Percentiles rank a stretch among this genome's conserved stretches.
Conservation (phyloP, 352 stramenopile genomes). For the Saprolegnia diclina region DNA sequence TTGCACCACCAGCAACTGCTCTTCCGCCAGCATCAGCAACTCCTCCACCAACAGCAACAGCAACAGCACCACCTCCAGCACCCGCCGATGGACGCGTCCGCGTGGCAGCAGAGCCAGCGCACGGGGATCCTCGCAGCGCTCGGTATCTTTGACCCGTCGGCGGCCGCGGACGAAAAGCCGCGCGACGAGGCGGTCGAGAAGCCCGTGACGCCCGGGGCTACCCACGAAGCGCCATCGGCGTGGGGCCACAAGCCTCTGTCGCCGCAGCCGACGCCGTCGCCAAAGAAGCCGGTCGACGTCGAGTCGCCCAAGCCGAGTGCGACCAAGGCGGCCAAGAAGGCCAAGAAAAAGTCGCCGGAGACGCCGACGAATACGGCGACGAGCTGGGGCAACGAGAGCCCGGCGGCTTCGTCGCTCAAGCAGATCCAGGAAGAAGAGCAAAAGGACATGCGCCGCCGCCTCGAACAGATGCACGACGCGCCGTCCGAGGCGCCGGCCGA, state of each 20-base stretch:
- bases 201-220: background rate
- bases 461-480: constrained; percentile 44
- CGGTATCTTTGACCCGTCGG: constrained; percentile 44
- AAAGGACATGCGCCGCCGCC: constrained; percentile 33
- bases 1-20: constrained; percentile 51
- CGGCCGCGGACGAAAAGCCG: background rate
- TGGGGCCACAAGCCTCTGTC: background rate
- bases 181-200: background rate
- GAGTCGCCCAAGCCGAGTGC: constrained; percentile 7
- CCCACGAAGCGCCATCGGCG: background rate
- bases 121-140: constrained; percentile 57
- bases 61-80: background rate
- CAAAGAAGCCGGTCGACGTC: background rate
- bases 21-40: constrained; percentile 1
- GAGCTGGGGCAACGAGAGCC: constrained; percentile 31
- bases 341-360: constrained; percentile 8
- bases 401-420: constrained; percentile 51
- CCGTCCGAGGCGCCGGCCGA: background rate
- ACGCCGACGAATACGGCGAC: constrained; percentile 36
- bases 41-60: constrained; percentile 51
- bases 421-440: constrained; percentile 81
- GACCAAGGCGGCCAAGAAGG: constrained; percentile 32
- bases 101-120: constrained; percentile 66
- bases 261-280: background rate
- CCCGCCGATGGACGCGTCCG: constrained; percentile 29